Conservation (phyloP, 192 early-diverging fungal species). For the Umbelopsis vinacea region DNA sequence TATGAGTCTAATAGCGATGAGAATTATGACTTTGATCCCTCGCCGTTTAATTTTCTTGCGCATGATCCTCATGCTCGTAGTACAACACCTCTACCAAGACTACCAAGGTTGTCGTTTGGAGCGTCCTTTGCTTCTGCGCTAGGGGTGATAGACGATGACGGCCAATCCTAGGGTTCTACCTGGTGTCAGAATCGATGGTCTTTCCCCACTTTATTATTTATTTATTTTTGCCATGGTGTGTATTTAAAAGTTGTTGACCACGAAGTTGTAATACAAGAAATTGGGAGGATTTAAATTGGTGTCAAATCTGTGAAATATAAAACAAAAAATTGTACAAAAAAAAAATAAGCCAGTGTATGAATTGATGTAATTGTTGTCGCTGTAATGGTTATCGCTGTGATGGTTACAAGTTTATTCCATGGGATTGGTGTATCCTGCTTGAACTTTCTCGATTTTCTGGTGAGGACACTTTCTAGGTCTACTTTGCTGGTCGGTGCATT, state of each 20-base stretch:
- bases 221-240: neutral
- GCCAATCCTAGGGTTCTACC: neutral
- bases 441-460: neutral
- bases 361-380: neutral
- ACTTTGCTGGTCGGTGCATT: neutral
- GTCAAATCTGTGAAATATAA: too few relatives aligned
- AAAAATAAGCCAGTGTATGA: neutral
- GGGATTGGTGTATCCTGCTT: slow-evolving; percentile 2
- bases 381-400: too few relatives aligned
- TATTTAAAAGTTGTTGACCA: too few relatives aligned
- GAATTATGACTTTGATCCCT: neutral
- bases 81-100: slow-evolving; percentile 22
- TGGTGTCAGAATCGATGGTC: too few relatives aligned
- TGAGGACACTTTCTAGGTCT: neutral
- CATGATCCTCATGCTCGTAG: slow-evolving; percentile 14
- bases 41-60: slow-evolving; percentile 5
- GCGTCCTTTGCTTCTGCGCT: slow-evolving; percentile 13
- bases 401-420: neutral
- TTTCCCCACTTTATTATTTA: neutral
- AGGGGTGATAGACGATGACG: slow-evolving; percentile 7
- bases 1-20: neutral
- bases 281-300: too few relatives aligned
- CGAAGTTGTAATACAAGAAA: too few relatives aligned
- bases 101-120: slow-evolving; percentile 38
- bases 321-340: neutral